These are phyloP conservation scores for Protomyces lactucae-debilis DNA, from an alignment of 1,139 yeast species.

Conservation along the genomic window DNA sequence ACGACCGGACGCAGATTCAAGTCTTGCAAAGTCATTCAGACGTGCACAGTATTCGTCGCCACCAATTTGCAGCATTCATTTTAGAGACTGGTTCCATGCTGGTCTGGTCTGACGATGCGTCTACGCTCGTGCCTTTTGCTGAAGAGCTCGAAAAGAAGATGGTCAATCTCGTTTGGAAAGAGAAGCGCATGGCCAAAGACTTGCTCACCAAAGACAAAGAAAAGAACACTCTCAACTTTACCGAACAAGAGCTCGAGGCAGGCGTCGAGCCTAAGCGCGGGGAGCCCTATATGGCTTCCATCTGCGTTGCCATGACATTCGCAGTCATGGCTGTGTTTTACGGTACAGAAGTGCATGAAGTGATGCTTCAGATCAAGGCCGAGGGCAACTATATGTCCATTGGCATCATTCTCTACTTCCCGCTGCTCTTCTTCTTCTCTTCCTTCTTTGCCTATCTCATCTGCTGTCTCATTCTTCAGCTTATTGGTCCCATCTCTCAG, in stretches of 20 bases:
- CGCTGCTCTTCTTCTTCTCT: slow-evolving; percentile 26
- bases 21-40: slow-evolving; percentile 29
- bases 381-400: slow-evolving; percentile 25
- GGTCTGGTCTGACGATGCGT: slow-evolving; percentile 30
- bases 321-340: slow-evolving; percentile 27
- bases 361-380: slow-evolving; percentile 21
- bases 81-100: slow-evolving; percentile 21
- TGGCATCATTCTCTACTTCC: slow-evolving; percentile 25
- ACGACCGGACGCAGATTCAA: slow-evolving; percentile 31
- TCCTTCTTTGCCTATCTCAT: slow-evolving; percentile 28
- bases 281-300: slow-evolving; percentile 22
- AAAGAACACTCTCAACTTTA: neutral
- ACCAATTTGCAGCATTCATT: slow-evolving; percentile 31
- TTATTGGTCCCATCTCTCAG: slow-evolving; percentile 31
- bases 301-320: slow-evolving; percentile 27
- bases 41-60: slow-evolving; percentile 31
- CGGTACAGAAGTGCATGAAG: slow-evolving; percentile 23
- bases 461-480: slow-evolving; percentile 22
- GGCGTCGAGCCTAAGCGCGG: slow-evolving; percentile 15
- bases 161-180: slow-evolving; percentile 27
- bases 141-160: slow-evolving; percentile 26
- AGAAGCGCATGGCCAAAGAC: slow-evolving; percentile 11
- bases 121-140: slow-evolving; percentile 28
- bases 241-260: slow-evolving; percentile 11
- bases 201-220: slow-evolving; percentile 5